These are phyloP conservation scores for Calonectria multiphialidica DNA, from an alignment of 2,329 filamentous ascomycete species.

Conservation along the genomic window DNA sequence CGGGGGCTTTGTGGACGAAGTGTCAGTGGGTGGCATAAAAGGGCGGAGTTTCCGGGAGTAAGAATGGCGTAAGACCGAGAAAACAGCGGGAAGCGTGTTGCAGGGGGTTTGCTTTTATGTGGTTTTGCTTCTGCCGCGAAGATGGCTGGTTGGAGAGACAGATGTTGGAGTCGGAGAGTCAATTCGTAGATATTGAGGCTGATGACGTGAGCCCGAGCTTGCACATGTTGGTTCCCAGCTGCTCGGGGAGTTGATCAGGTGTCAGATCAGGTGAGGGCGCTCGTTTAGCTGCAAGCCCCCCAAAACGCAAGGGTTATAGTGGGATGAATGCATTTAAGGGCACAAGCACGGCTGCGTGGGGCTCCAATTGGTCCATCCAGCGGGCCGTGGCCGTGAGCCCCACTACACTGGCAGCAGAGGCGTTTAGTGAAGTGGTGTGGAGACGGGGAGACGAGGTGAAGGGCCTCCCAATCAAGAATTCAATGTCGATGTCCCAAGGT, in stretches of 20 bases:
- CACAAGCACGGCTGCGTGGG: neutral
- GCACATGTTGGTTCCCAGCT: conserved; percentile 8
- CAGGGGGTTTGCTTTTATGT: neutral
- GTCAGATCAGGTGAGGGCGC: conserved; percentile 23
- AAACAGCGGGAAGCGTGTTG: neutral
- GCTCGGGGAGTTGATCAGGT: conserved; percentile 29
- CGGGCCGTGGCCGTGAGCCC: neutral
- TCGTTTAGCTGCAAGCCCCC: conserved; percentile 3
- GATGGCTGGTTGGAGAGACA: neutral
- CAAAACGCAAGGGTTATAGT: neutral
- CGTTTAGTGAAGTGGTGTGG: conserved; percentile 9
- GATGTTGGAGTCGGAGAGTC: neutral
- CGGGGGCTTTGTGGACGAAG: conserved; percentile 23
- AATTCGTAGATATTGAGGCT: conserved; percentile 10
- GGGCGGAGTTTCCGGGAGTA: conserved; percentile 34
- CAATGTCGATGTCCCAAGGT: neutral
- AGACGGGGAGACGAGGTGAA: neutral
- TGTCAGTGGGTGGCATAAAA: conserved; percentile 16
- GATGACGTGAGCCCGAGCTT: neutral
- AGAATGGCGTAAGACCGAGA: conserved; percentile 31
- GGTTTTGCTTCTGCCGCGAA: too few relatives aligned
- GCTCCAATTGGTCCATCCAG: conserved; percentile 6
- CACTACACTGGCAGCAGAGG: neutral
- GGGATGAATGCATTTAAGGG: neutral
- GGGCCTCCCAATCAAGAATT: neutral